These are phyloP conservation scores for Pyrrhoderma lamaoense DNA, from an alignment of 1,284 basidiomycete genomes.

Conservation along the genomic window DNA sequence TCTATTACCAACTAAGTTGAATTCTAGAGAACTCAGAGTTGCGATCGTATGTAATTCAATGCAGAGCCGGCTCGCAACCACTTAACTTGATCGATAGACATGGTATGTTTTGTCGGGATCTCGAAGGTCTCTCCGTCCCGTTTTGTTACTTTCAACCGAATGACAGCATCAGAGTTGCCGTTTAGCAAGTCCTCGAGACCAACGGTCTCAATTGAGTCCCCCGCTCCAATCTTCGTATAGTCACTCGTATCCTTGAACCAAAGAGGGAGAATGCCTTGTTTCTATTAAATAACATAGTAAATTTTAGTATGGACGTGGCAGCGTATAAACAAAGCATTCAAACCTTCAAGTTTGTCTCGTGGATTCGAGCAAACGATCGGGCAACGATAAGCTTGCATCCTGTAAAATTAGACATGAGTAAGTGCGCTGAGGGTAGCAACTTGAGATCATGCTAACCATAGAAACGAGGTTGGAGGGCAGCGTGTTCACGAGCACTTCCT, in stretches of 20 bases:
- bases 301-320: neutral
- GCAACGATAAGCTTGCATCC: conserved; percentile 81
- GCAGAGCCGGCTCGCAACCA: conserved; percentile 86
- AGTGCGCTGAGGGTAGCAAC: neutral
- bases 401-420: conserved; percentile 25
- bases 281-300: conserved; percentile 41
- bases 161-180: conserved; percentile 41
- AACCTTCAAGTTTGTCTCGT: conserved; percentile 95
- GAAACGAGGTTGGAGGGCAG: conserved; percentile 93
- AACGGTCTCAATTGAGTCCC: conserved; percentile 58
- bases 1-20: too few relatives aligned
- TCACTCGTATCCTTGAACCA: conserved; percentile 87
- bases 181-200: conserved; percentile 52
- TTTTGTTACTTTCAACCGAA: conserved; percentile 69
- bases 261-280: conserved; percentile 90
- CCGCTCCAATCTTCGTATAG: conserved; percentile 76
- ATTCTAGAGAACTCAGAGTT: conserved; percentile 25
- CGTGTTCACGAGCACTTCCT: conserved; percentile 94
- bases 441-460: conserved; percentile 51
- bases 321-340: conserved; percentile 22
- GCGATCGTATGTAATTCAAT: conserved; percentile 73
- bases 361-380: conserved; percentile 95
- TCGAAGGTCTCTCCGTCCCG: conserved; percentile 56
- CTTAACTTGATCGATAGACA: conserved; percentile 82
- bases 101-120: conserved; percentile 76